Base-by-base conservation (phyloP, 805 yeast species). In the Nakazawaea molendinolei region DNA sequence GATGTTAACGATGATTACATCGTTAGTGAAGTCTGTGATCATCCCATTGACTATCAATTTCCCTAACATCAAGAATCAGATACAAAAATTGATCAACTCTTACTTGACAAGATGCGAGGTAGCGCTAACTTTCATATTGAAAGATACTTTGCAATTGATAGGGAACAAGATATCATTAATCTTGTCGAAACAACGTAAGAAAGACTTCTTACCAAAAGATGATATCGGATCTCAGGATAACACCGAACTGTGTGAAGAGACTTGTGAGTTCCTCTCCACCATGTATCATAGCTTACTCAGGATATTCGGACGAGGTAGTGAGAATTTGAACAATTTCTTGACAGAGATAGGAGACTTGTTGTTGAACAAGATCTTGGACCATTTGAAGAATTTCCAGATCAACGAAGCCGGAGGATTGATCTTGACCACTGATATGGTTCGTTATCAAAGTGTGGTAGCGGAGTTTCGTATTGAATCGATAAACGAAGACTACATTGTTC, bases 401-500 rank as follows among this genome's bases (percentile, higher is more conserved):
- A 83, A 76, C 47, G 76, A 86, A 2, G 74, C 78, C 5, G 97
- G 97, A 36, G 95, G 95, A 21, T 67, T 80, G 42, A 74, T 82
- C 10, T 71, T 86, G 10, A 84, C 95, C 0, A 83, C 80, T 48
- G 97, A 89, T 57, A 76, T 84, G 6, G 81, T 83, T 25, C 73
- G 83, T 31, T 85, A 80, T 50, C 90, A 86, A 53, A 65, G 72
- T 12, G 65, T 73, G 10, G 68, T 83, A 28, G 86, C 79, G 38
- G 67, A 67, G 28, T 86, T 92, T 90, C 61, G 65, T 6, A 65
- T 82, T 12, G 67, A 69, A 2, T 76, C 71, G 28, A 58, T 85
- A 20, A 61, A 76, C 4, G 83, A 77, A 23, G 69, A 71, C 39
- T 80, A 84, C 59, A 76, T 75, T 34, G 68, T 86, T 9, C 60